Conservation (phyloP, 257 asterid genomes). For the Salvia hispanica region DNA sequence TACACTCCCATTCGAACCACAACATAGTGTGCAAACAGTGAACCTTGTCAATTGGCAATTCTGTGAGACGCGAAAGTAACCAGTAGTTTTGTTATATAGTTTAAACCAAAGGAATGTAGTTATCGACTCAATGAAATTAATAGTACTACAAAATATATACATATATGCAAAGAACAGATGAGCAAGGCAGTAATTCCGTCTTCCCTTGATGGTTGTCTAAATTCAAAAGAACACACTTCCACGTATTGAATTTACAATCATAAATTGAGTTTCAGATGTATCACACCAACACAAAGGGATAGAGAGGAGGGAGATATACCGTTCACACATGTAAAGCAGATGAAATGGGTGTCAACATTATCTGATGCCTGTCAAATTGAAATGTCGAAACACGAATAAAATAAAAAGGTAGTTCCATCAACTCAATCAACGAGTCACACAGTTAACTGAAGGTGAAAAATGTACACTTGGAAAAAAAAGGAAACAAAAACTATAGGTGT, state of each 20-base stretch:
- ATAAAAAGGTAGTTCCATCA: background rate
- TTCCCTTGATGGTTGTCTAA: background rate
- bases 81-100: background rate
- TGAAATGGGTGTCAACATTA: constrained; percentile 75
- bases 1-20: background rate
- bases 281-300: background rate
- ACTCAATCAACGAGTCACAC: constrained; percentile 6
- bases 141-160: background rate
- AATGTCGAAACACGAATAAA: constrained; percentile 8
- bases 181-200: background rate
- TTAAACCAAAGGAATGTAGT: background rate
- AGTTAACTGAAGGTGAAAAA: constrained; percentile 17
- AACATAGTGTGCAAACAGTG: background rate
- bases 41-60: background rate
- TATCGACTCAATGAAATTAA: constrained; percentile 5
- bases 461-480: background rate
- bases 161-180: background rate
- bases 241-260: background rate
- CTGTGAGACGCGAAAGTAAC: background rate
- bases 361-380: constrained; percentile 67
- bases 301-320: constrained; percentile 46
- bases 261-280: background rate
- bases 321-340: constrained; percentile 71
- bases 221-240: background rate
- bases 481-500: background rate